Evolutionary conservation across 176 grass and related monocot genomes (phyloP), one percentile per base, ranked within the genome.

Genomic region (Eragrostis nindensis): DNA sequence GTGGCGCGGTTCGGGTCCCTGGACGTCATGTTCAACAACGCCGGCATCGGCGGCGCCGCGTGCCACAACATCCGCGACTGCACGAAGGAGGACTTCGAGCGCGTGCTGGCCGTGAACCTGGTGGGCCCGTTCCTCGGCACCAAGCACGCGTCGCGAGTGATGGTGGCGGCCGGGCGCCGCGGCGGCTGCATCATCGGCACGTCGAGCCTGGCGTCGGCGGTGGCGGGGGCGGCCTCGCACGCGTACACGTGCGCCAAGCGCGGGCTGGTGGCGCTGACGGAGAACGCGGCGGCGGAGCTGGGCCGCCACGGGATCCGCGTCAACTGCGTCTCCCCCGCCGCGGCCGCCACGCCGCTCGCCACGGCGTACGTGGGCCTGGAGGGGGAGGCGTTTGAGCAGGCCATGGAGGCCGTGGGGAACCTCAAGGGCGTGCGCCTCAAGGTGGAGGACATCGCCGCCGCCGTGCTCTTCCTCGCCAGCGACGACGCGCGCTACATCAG

Each of bases 21-120:
- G 4, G 89, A 91, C 66, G 19, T 91, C 66, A 91, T 91, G 86
- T 88, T 85, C 89, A 91, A 85, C 86, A 91, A 89, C 73, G 90
- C 90, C 11, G 90, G 90, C 7, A 82, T 88, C 80, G 68, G 86
- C 61, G 87, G 82, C 15, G 82, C 53, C n/a, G 47, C 72, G 41
- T 90, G 87, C 83, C 71, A 85, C 79, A 75, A 1, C 78, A 87
- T 91, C 59, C 73, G 36, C 25, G 74, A 91, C 44, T 83, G 42
- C 85, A 78, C 66, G 75, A 84, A 84, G 75, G 79, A 59, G 22
- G 60, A 89, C 83, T 89, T 89, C 83, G 87, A 89, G 61, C 73
- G 57, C 62, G 83, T 86, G 63, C n/a, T 86, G 75, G 27, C 64
- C 24, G 86, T 86, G 6, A 89, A 89, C 70, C 80, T 87, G 32